Percentiles rank a stretch among this genome's conserved stretches.
phyloP scores from a whole-genome alignment of 768 basidiomycete species.

The Tricholoma sp. region DNA sequence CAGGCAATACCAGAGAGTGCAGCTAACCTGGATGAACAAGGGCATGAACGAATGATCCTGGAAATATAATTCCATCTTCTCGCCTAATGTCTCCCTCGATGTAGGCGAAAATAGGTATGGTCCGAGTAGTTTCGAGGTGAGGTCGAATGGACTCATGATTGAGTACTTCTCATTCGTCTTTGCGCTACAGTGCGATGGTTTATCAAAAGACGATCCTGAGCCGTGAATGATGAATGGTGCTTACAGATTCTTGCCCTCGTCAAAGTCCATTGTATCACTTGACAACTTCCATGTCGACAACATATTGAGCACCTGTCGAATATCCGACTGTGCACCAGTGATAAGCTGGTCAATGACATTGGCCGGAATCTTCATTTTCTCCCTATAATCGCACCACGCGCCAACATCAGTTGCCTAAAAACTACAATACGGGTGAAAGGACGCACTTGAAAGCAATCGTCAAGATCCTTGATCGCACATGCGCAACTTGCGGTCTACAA shows the following conservation, averaged over 20 bases:
- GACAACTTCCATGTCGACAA: slow-evolving; percentile 96
- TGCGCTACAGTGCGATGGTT: slow-evolving; percentile 47
- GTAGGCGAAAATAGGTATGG: slow-evolving; percentile 88
- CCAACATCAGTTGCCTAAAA: not conserved
- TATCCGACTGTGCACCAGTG: slow-evolving; percentile 86
- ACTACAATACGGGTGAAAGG: not conserved
- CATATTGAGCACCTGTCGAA: slow-evolving; percentile 97
- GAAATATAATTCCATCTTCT: slow-evolving; percentile 96
- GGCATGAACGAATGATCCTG: slow-evolving; percentile 94
- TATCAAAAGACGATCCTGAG: not conserved
- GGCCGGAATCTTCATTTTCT: slow-evolving; percentile 87
- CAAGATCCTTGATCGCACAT: slow-evolving; percentile 83
- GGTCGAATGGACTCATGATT: slow-evolving; percentile 87
- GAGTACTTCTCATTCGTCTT: slow-evolving; percentile 91
- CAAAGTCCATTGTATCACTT: slow-evolving; percentile 76
- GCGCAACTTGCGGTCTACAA: slow-evolving; percentile 65
- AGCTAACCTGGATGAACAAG: slow-evolving; percentile 81
- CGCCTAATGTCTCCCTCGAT: slow-evolving; percentile 72
- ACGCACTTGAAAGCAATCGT: slow-evolving; percentile 86
- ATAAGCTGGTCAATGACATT: slow-evolving; percentile 93
- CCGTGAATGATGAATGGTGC: slow-evolving; percentile 21
- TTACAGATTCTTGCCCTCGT: slow-evolving; percentile 87
- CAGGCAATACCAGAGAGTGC: not conserved
- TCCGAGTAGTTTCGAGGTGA: slow-evolving; percentile 84
- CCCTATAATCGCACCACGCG: slow-evolving; percentile 40